phyloP scores from a whole-genome alignment of 352 stramenopile species.

The Phytophthora macrochlamydospora region DNA sequence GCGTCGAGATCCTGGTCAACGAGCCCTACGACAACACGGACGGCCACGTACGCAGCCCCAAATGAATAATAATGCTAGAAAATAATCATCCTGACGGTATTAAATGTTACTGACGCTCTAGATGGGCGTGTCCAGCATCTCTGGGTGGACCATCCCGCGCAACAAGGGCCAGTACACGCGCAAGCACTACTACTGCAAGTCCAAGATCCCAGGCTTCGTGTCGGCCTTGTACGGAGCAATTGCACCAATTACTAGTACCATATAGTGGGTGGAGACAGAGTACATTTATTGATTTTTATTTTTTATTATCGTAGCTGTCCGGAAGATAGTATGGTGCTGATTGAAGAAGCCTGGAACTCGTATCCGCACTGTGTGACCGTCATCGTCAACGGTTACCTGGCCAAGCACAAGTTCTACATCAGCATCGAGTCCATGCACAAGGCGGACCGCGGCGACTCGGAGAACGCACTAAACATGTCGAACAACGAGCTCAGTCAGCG shows the following conservation, averaged over 20 bases:
- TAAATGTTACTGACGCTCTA: constrained; percentile 14
- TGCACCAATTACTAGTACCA: background rate
- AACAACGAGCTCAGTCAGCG: constrained; percentile 76
- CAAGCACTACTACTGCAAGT: constrained; percentile 91
- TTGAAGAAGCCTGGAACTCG: constrained; percentile 88
- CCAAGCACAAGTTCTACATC: constrained; percentile 90
- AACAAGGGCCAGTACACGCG: constrained; percentile 89
- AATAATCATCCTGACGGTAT: background rate
- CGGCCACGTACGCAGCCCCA: constrained; percentile 45
- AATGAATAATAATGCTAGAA: background rate
- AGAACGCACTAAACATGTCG: constrained; percentile 73
- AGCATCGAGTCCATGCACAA: constrained; percentile 84
- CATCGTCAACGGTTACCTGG: constrained; percentile 84
- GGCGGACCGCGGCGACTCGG: constrained; percentile 56
- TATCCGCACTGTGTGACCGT: constrained; percentile 89
- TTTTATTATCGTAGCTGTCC: constrained; percentile 52
- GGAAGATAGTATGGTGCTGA: constrained; percentile 85
- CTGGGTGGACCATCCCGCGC: constrained; percentile 67
- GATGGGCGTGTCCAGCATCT: constrained; percentile 79
- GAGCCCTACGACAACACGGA: constrained; percentile 88
- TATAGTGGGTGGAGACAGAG: background rate
- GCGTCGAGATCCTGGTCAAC: constrained; percentile 89
- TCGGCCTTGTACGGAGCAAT: constrained; percentile 65
- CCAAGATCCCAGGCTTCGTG: constrained; percentile 81
- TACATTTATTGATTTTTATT: background rate